A percentile compares a stretch with the other conserved stretches of the same genome.
Evolutionary conservation across 805 yeast species (phyloP).

Genomic region (Wickerhamiella bombiphila): DNA sequence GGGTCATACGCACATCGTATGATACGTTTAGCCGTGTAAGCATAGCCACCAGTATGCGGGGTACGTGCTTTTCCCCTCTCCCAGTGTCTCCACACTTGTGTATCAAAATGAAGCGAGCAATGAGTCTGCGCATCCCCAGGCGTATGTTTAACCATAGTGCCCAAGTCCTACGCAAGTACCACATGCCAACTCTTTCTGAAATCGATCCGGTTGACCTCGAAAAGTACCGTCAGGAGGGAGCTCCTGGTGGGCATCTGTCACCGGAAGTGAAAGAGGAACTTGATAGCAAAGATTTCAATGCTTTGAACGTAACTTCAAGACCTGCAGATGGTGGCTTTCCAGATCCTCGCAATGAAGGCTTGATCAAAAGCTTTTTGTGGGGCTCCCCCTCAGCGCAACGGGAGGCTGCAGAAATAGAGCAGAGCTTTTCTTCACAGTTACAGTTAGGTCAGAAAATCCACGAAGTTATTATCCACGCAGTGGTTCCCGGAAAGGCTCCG

Average conservation of each 20-base stretch:
- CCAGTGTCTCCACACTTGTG: too few relatives aligned
- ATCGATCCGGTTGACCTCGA: slow-evolving; percentile 22
- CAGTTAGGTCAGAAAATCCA: slow-evolving; percentile 31
- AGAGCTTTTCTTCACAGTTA: slow-evolving; percentile 23
- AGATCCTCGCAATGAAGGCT: slow-evolving; percentile 4
- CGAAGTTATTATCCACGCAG: slow-evolving; percentile 27
- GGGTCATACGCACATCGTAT: too few relatives aligned
- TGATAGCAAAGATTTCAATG: slow-evolving; percentile 1
- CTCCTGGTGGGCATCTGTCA: slow-evolving; percentile 9
- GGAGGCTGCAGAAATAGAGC: slow-evolving; percentile 24
- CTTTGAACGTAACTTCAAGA: background rate
- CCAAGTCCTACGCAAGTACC: too few relatives aligned
- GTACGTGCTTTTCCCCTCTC: too few relatives aligned
- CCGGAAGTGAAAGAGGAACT: slow-evolving; percentile 4
- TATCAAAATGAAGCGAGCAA: too few relatives aligned
- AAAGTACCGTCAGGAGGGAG: slow-evolving; percentile 18
- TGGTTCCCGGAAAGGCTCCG: slow-evolving; percentile 23
- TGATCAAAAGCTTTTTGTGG: slow-evolving; percentile 26
- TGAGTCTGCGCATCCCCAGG: too few relatives aligned
- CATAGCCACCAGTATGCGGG: too few relatives aligned
- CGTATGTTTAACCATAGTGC: too few relatives aligned
- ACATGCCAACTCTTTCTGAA: slow-evolving; percentile 24
- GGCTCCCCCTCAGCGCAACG: slow-evolving; percentile 25
- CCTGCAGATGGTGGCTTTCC: background rate
- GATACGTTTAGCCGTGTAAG: too few relatives aligned